Conservation (phyloP, 2,329 filamentous ascomycete species). For the Epichloe uncinata region DNA sequence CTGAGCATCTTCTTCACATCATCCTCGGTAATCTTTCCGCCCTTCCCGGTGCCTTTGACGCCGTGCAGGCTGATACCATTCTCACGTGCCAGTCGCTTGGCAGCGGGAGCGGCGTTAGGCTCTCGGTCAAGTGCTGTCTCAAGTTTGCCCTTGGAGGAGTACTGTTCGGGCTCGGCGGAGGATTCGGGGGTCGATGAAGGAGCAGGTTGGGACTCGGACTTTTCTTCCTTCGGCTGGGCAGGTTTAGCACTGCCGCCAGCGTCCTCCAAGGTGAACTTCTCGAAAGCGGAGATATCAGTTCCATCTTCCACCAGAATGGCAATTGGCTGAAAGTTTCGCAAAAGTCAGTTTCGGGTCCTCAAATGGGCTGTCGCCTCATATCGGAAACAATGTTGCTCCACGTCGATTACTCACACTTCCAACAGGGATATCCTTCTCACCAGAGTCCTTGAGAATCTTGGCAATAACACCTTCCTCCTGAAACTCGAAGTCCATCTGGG, state of each 20-base stretch:
- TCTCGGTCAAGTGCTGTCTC: conserved; percentile 76
- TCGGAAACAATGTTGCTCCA: conserved; percentile 5
- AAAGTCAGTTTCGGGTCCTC: conserved; percentile 6
- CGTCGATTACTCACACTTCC: conserved; percentile 62
- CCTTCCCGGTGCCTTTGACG: conserved; percentile 77
- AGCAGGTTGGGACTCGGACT: conserved; percentile 45
- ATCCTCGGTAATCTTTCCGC: conserved; percentile 78
- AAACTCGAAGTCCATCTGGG: conserved; percentile 99
- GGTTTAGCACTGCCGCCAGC: conserved; percentile 68
- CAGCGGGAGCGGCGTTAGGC: conserved; percentile 57
- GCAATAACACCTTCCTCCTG: conserved; percentile 95
- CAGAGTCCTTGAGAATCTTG: conserved; percentile 84
- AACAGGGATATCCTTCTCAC: conserved; percentile 86
- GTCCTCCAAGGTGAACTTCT: conserved; percentile 76
- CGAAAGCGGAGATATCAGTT: conserved; percentile 75
- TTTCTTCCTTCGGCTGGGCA: conserved; percentile 52
- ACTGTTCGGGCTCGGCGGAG: conserved; percentile 49
- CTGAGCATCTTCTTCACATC: conserved; percentile 82
- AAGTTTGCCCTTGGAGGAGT: conserved; percentile 62
- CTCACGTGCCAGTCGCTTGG: conserved; percentile 73
- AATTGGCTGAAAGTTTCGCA: conserved; percentile 55
- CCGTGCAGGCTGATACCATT: conserved; percentile 63
- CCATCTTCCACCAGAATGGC: conserved; percentile 90
- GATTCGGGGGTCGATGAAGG: conserved; percentile 33
- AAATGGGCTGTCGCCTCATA: neutral